Evolutionary conservation across 2,329 filamentous ascomycete species (phyloP).

Genomic region (Phaeosphaeriaceae sp.): DNA sequence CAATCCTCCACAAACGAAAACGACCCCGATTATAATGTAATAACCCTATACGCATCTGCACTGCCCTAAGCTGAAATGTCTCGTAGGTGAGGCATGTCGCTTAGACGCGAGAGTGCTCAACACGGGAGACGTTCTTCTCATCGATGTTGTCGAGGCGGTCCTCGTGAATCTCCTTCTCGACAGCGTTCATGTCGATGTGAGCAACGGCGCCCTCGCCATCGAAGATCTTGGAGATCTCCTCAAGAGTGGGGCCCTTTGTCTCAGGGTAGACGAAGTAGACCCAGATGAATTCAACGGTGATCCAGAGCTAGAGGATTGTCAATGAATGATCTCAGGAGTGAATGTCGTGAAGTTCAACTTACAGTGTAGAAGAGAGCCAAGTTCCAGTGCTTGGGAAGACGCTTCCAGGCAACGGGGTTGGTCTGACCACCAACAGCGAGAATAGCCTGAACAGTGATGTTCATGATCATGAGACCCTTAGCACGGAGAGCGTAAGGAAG

Average conservation of each 20-base stretch:
- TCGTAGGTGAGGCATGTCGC: background rate
- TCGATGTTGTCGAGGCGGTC: slow-evolving; percentile 20
- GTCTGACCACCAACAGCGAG: slow-evolving; percentile 67
- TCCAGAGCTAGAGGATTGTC: slow-evolving; percentile 55
- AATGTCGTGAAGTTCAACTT: background rate
- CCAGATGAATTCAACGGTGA: slow-evolving; percentile 65
- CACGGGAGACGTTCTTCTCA: slow-evolving; percentile 20
- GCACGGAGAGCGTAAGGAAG: slow-evolving; percentile 58
- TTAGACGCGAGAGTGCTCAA: slow-evolving; percentile 20
- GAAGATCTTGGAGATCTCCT: slow-evolving; percentile 73
- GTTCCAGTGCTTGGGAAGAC: slow-evolving; percentile 64
- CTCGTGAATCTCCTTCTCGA: slow-evolving; percentile 26
- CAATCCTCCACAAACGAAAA: background rate
- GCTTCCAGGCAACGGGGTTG: slow-evolving; percentile 69
- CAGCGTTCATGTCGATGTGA: slow-evolving; percentile 28
- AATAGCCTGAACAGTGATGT: slow-evolving; percentile 68
- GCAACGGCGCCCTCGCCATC: slow-evolving; percentile 64
- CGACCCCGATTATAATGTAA: slow-evolving; percentile 3
- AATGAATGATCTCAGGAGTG: background rate
- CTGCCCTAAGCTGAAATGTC: background rate
- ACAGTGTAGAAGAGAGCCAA: slow-evolving; percentile 70
- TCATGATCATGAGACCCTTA: slow-evolving; percentile 63
- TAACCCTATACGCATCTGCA: background rate
- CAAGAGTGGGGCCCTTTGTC: slow-evolving; percentile 73
- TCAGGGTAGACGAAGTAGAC: slow-evolving; percentile 58